Evolutionary conservation across 352 stramenopile species (phyloP).

Genomic region (Vaucheria bursata): DNA sequence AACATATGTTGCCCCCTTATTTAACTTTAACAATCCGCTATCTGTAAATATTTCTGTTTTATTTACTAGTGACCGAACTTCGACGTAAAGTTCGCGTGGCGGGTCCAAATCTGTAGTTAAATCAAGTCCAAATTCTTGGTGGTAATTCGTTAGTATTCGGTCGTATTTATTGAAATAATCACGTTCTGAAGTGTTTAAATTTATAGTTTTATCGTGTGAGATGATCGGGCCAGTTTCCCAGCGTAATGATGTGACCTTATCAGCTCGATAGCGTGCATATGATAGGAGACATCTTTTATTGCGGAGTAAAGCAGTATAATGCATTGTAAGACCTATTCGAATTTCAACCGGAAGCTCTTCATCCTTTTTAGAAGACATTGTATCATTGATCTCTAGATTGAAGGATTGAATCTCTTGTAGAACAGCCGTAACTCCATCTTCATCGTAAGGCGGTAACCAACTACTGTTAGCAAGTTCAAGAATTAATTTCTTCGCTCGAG

Average conservation of each 20-base stretch:
- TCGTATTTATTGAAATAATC: constrained; percentile 82
- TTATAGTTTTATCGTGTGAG: constrained; percentile 60
- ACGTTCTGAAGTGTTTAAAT: constrained; percentile 66
- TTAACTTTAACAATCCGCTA: constrained; percentile 67
- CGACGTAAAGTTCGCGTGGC: constrained; percentile 76
- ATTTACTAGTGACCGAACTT: constrained; percentile 73
- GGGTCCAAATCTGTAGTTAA: constrained; percentile 54
- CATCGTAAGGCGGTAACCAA: constrained; percentile 80
- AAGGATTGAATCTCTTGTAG: constrained; percentile 42
- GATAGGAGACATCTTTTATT: constrained; percentile 76
- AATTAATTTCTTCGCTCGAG: constrained; percentile 60
- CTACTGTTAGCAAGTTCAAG: constrained; percentile 76
- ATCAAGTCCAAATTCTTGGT: constrained; percentile 43
- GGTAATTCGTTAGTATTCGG: constrained; percentile 73
- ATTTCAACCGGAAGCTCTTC: constrained; percentile 40
- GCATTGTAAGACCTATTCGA: constrained; percentile 62
- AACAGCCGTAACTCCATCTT: constrained; percentile 41
- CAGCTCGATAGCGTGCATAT: constrained; percentile 59
- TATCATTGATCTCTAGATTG: constrained; percentile 40
- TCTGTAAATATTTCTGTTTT: constrained; percentile 80
- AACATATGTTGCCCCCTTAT: constrained; percentile 73
- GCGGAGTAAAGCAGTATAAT: constrained; percentile 71
- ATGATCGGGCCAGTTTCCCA: constrained; percentile 79
- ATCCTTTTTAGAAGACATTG: constrained; percentile 18
- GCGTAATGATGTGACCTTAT: constrained; percentile 65